Evolutionary conservation across 2,329 filamentous ascomycete species (phyloP), one percentile per base, ranked within the genome.

Genomic region (Gnomoniopsis sp.): DNA sequence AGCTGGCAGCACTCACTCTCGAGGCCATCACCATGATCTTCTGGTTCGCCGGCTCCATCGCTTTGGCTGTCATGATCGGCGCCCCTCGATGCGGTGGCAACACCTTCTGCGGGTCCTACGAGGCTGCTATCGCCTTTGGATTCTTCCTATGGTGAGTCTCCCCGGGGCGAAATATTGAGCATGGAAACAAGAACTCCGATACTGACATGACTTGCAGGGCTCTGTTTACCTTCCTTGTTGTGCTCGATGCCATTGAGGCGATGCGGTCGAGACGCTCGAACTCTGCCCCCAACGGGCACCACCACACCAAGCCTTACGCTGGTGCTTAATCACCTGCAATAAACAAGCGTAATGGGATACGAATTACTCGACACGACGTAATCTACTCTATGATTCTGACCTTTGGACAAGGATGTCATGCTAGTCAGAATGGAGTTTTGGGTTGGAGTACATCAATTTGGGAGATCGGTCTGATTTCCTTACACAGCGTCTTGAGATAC

Each of bases 31-130:
- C 90, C 11, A 87, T 88, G 75, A 79, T 96, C 58, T 96, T 96
- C 78, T 96, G 92, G 92, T 95, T 97, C 69, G 87, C 88, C 0
- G 91, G 91, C 7, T 89, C 91, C 67, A 87, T 96, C 64, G 90
- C 91, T 0, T 74, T 93, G 12, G 91, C 88, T 0, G 87, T 86
- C 21, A 79, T 79, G 57, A 74, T 91, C 58, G 82, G 83, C 55
- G 79, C 82, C 17, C 75, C 83, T 0, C 73, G 81, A 58, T 87
- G 85, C 68, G 78, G 75, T 46, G 75, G 73, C 51, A 76, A 78
- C 46, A 75, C 72, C 19, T 78, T 77, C 17, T 93, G 89, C 71
- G 77, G 78, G 48, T 76, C 82, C 12, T 74, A 82, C 10, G 84
- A 89, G 73, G 87, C 87, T 3, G 85, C 82, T 2, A 78, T 84